A percentile compares a stretch with the other conserved stretches of the same genome.
Evolutionary conservation across 164 flowering plant genomes (phyloP).

Genomic region (Vitis labrusca): DNA sequence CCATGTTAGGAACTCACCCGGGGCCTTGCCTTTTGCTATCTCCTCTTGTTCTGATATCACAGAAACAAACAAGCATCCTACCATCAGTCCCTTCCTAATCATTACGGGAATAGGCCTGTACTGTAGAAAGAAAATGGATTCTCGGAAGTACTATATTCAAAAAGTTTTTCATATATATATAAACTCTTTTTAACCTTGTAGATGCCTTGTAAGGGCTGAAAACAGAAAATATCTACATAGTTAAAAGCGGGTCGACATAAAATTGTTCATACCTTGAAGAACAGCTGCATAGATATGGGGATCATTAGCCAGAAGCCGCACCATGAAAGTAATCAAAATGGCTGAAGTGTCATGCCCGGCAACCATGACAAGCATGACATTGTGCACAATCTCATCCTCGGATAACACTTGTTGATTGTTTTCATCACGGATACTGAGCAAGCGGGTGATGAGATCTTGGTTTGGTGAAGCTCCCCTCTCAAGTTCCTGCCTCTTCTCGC

Average conservation of each 20-base stretch:
- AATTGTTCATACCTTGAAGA: slow-evolving; percentile 26
- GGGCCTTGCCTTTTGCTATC: too few species aligned
- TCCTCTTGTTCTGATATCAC: slow-evolving; percentile 23
- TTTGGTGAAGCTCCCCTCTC: slow-evolving; percentile 32
- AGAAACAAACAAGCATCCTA: neutral
- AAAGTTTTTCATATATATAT: too few species aligned
- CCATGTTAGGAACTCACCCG: slow-evolving; percentile 7
- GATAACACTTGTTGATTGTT: slow-evolving; percentile 19
- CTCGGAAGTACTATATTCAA: too few species aligned
- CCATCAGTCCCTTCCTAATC: too few species aligned
- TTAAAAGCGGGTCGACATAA: too few species aligned
- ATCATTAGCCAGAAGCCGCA: slow-evolving; percentile 38
- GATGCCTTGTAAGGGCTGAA: too few species aligned
- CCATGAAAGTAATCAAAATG: slow-evolving; percentile 47
- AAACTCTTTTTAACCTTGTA: too few species aligned
- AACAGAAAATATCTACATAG: too few species aligned
- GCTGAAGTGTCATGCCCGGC: slow-evolving; percentile 68
- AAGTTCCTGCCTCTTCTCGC: slow-evolving; percentile 37
- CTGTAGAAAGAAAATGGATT: too few species aligned
- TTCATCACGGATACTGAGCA: slow-evolving; percentile 39
- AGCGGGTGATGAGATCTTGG: slow-evolving; percentile 55
- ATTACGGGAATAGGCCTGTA: too few species aligned
- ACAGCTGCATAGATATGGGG: slow-evolving; percentile 34
- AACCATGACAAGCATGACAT: slow-evolving; percentile 49
- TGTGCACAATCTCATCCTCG: slow-evolving; percentile 59